Evolutionary conservation across 225 moss, liverwort and hornwort genomes (phyloP).

Genomic region (Asterella californica): DNA sequence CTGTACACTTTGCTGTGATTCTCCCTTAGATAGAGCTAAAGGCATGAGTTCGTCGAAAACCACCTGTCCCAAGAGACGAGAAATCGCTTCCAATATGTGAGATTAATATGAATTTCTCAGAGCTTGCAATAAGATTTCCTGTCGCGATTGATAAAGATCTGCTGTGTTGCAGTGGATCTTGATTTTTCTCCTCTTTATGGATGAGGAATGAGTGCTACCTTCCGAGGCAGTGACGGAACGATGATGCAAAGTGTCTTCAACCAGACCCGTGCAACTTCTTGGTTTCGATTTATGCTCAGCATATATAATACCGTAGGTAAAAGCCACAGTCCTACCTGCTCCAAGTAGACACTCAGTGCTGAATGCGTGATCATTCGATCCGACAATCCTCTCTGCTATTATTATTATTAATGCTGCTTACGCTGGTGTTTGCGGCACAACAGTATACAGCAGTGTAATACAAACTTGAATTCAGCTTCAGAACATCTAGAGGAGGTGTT

Average conservation of each 20-base stretch:
- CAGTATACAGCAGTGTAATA: neutral
- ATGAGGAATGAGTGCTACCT: constrained; percentile 37
- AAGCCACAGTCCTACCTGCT: constrained; percentile 52
- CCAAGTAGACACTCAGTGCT: neutral
- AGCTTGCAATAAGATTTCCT: neutral
- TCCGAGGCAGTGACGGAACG: constrained; percentile 66
- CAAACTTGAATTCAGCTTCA: neutral
- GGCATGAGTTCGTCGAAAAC: constrained; percentile 69
- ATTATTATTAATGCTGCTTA: neutral
- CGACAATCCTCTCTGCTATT: neutral
- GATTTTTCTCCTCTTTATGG: neutral
- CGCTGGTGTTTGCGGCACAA: neutral
- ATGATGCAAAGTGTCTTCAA: constrained; percentile 60
- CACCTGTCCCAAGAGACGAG: constrained; percentile 36
- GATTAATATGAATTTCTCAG: neutral
- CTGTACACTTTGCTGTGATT: constrained; percentile 77
- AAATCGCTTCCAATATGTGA: neutral
- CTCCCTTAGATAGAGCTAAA: constrained; percentile 79
- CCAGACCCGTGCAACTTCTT: constrained; percentile 74
- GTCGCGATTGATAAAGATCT: neutral
- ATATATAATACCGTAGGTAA: constrained; percentile 64
- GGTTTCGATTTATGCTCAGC: constrained; percentile 65
- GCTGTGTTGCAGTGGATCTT: neutral
- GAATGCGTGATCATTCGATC: neutral
- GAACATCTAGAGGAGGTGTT: neutral